Evolutionary conservation across 164 flowering plant genomes (phyloP), one percentile per base, ranked within the genome.

Genomic region (Dillenia suffruticosa): DNA sequence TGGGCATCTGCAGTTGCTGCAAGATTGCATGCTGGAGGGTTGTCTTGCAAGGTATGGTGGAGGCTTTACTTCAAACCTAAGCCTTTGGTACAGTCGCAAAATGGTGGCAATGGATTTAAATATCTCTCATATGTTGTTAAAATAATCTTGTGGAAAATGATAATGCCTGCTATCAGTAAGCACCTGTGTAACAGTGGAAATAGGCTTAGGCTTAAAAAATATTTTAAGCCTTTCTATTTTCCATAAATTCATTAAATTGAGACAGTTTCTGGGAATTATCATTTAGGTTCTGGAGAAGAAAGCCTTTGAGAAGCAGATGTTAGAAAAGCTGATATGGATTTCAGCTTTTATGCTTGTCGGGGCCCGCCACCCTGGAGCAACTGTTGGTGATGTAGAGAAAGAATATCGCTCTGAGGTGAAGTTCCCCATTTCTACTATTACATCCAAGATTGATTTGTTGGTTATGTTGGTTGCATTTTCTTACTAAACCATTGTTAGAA

Each of bases 261-360:
- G 40, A 26, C 5, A 26, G 0, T 26, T 26, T 47, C 3, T 40
- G 15, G 19, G 22, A 49, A 32, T 9, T 48, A 55, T 45, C 54
- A 26, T 12, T 1, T 69, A 87, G 98, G 96, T 94, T 50, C 93
- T 91, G 51, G 90, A 84, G 51, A 94, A 84, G 76, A 93, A 84
- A 70, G 86, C 92, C 62, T 94, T 91, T 72, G 79, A 84, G 79
- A 89, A 89, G 76, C 99, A 94, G 69, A 94, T 91, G 99, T 64
- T 94, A 45, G 99, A 94, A 82, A 94, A 94, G 76, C 72, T 94
- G 59, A 94, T 94, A 62, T 94, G 99, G 98, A 94, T 94, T 13
- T 78, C 84, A 6, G 90, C 96, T 57, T 90, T 94, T 72, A 94
- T 94, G 97, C 96, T 94, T 56, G 99, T 91, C 64, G 99, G 97